These are phyloP conservation scores for Vigna trinervia DNA, from an alignment of 306 rosid species.

Conservation along the genomic window DNA sequence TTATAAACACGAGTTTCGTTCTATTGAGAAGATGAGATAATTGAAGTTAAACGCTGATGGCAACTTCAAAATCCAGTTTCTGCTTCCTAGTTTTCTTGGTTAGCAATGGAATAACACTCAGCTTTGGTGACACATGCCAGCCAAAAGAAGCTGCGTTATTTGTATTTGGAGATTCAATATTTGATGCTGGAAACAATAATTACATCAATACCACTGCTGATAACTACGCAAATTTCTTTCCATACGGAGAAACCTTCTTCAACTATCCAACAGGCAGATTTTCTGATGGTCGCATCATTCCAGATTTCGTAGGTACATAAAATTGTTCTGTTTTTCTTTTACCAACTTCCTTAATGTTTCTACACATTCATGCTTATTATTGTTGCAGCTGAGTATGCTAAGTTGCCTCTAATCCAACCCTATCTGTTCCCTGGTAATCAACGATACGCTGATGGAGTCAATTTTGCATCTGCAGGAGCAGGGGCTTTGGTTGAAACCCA, in stretches of 20 bases:
- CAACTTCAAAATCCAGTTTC: constrained; percentile 16
- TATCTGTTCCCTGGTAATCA: constrained; percentile 55
- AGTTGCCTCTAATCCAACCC: constrained; percentile 55
- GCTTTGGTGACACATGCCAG: constrained; percentile 9
- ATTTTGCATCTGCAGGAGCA: constrained; percentile 77
- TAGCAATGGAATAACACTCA: neutral
- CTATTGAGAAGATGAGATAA: neutral
- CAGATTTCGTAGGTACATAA: constrained; percentile 54
- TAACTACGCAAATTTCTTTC: constrained; percentile 44
- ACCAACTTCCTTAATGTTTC: neutral
- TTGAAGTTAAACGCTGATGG: constrained; percentile 24
- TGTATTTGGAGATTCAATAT: constrained; percentile 66
- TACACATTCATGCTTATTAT: neutral
- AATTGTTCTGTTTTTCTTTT: neutral
- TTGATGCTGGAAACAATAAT: constrained; percentile 66
- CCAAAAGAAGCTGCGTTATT: constrained; percentile 49
- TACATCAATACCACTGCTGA: constrained; percentile 43
- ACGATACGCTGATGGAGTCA: constrained; percentile 52
- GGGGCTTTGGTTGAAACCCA: constrained; percentile 66
- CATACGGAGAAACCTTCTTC: constrained; percentile 65
- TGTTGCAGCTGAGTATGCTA: constrained; percentile 66
- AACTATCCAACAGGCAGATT: constrained; percentile 58
- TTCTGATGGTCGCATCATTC: constrained; percentile 57
- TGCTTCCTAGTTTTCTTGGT: constrained; percentile 24
- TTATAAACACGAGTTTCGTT: neutral